Percentiles rank a stretch among this genome's conserved stretches.
These are phyloP conservation scores for Cryphonectria japonica DNA, from an alignment of 2,329 filamentous ascomycete species.

Conservation along the genomic window DNA sequence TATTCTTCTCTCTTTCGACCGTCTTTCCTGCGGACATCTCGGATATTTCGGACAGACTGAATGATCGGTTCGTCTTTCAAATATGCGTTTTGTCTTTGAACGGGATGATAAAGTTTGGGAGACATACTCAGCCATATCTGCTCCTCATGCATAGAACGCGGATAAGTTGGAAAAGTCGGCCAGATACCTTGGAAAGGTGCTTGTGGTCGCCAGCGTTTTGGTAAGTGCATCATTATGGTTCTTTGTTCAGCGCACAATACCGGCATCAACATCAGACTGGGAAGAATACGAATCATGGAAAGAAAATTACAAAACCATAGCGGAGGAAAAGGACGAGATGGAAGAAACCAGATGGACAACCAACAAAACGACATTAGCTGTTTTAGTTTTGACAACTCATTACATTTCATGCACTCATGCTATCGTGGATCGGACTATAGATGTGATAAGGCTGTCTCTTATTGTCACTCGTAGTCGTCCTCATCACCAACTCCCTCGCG, in stretches of 20 bases:
- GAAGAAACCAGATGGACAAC: background rate
- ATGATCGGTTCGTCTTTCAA: background rate
- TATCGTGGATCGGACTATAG: constrained; percentile 14
- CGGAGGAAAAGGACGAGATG: background rate
- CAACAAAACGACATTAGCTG: constrained; percentile 27
- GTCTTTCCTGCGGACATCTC: background rate
- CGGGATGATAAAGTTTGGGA: background rate
- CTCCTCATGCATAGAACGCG: background rate
- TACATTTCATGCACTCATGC: constrained; percentile 29
- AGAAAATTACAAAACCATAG: background rate
- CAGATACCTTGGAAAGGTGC: background rate
- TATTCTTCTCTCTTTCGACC: background rate
- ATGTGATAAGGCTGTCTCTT: background rate
- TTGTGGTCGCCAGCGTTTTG: constrained; percentile 1
- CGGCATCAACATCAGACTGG: constrained; percentile 3
- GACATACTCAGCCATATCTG: background rate
- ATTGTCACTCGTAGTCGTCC: constrained; percentile 51
- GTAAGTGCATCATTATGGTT: constrained; percentile 16
- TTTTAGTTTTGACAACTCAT: constrained; percentile 24
- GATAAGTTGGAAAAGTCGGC: background rate
- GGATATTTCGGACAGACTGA: background rate
- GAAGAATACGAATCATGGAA: background rate
- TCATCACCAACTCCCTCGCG: constrained; percentile 66
- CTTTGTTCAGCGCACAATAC: background rate
- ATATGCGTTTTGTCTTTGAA: background rate